Evolutionary conservation across 495 filamentous ascomycete species (phyloP).

Genomic region (Tuber calosporum): DNA sequence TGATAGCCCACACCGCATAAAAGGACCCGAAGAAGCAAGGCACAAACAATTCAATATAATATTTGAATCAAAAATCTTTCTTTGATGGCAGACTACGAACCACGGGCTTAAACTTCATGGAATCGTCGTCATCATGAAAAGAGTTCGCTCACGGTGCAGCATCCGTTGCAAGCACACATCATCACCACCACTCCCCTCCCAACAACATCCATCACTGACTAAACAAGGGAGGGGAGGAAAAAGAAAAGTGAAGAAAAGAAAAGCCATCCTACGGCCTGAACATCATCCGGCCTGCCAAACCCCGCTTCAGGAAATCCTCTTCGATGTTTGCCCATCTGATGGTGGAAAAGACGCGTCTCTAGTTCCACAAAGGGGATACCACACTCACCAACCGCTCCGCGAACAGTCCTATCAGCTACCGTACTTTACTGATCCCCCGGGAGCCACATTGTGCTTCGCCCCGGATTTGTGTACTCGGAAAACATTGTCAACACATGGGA

Average conservation of each 20-base stretch:
- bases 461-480: conserved; percentile 82
- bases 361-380: conserved; percentile 89
- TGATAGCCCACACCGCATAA: not conserved
- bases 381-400: conserved; percentile 81
- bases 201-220: not conserved
- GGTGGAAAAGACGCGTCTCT: conserved; percentile 79
- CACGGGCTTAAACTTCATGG: too few relatives aligned
- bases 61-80: not conserved
- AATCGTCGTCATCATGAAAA: not conserved
- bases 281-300: too few relatives aligned
- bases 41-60: not conserved
- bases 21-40: not conserved
- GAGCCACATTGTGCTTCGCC: conserved; percentile 90
- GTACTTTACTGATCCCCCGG: conserved; percentile 83
- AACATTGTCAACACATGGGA: conserved; percentile 97
- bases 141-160: not conserved
- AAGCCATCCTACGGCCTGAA: too few relatives aligned
- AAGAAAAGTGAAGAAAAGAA: too few relatives aligned
- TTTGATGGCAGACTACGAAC: too few relatives aligned
- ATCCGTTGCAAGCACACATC: not conserved
- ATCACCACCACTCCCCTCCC: not conserved
- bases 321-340: not conserved
- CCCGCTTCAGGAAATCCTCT: not conserved
- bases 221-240: not conserved
- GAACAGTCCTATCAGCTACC: conserved; percentile 82